Evolutionary conservation across 306 rosid genomes (phyloP), one percentile per base, ranked within the genome.

Genomic region (Vachellia pachyceras): DNA sequence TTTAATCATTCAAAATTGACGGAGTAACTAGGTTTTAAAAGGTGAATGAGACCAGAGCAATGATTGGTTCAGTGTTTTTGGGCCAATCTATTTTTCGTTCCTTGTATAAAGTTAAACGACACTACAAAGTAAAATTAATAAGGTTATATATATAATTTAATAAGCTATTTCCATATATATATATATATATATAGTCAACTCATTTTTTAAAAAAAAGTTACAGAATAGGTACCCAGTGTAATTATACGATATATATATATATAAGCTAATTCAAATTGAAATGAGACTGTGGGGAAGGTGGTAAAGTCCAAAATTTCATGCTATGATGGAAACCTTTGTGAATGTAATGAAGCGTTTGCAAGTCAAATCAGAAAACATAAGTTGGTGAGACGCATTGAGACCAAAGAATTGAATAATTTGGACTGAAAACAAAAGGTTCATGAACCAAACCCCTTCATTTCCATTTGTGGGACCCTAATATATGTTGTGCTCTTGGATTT

Each of bases 371-470:
- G 3, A 29, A 63, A 10, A 15, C 80, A 3, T 68, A 7, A 39
- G 82, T 77, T 65, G 80, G 72, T 49, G 41, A 23, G 17, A 78
- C 65, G 17, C 8, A 50, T 64, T 20, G 1, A 23, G 42, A 64
- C 69, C 11, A 15, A 7, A 64, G 39, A 41, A 45, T 60, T 61
- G 50, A 75, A 65, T 42, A 23, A 70, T 70, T 50, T 23, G 61
- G 47, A 36, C 64, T 8, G 0, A 0, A 13, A 40, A 23, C n/a
- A 20, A 52, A 70, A 67, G 86, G 68, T 83, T 77, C 89, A 85
- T 85, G 91, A 85, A 85, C 87, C 87, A 60, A 52, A 77, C 72
- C 79, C 70, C 70, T 22, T 58, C 29, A 25, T 41, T 12, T 18
- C 82, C 35, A 10, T 3, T 20, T 15, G 89, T 83, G 87, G 89